Percentiles rank a stretch among this genome's conserved stretches.
These are phyloP conservation scores for Nicotiana obtusifolia DNA, from an alignment of 257 asterid genomes.

Conservation along the genomic window DNA sequence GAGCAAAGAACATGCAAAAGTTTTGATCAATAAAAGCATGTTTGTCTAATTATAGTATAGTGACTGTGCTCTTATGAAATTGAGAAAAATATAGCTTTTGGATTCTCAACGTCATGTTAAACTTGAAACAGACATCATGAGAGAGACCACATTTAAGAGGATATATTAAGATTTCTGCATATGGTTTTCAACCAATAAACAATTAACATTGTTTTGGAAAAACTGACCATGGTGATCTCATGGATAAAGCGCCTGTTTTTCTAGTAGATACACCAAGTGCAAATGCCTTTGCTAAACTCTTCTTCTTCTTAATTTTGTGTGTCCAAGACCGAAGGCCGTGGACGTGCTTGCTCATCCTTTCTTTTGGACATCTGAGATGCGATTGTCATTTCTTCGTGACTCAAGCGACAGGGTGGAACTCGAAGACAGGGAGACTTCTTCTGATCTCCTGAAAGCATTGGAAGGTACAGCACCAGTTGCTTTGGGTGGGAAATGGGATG, in stretches of 20 bases:
- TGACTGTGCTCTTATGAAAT: no score
- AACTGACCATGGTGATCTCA: background rate
- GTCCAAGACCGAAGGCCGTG: constrained; percentile 61
- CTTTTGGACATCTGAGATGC: constrained; percentile 85
- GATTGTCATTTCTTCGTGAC: constrained; percentile 85
- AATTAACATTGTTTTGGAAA: background rate
- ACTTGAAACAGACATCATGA: background rate
- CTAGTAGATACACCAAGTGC: background rate
- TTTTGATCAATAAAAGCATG: no score
- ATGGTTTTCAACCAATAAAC: background rate
- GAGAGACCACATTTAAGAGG: background rate
- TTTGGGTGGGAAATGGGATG: constrained; percentile 79
- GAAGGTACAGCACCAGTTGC: constrained; percentile 66
- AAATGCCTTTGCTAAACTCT: background rate
- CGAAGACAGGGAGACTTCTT: constrained; percentile 64
- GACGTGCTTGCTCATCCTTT: constrained; percentile 82
- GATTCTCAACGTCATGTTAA: background rate
- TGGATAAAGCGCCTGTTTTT: background rate
- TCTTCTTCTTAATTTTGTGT: constrained; percentile 6
- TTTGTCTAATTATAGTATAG: no score
- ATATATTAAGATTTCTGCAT: background rate
- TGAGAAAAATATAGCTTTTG: background rate
- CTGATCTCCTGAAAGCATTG: constrained; percentile 57
- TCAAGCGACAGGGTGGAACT: constrained; percentile 89
- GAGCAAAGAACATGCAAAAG: no score